Evolutionary conservation across 2,329 filamentous ascomycete genomes (phyloP), one percentile per base, ranked within the genome.

Genomic region (Cercospora nicotianae): DNA sequence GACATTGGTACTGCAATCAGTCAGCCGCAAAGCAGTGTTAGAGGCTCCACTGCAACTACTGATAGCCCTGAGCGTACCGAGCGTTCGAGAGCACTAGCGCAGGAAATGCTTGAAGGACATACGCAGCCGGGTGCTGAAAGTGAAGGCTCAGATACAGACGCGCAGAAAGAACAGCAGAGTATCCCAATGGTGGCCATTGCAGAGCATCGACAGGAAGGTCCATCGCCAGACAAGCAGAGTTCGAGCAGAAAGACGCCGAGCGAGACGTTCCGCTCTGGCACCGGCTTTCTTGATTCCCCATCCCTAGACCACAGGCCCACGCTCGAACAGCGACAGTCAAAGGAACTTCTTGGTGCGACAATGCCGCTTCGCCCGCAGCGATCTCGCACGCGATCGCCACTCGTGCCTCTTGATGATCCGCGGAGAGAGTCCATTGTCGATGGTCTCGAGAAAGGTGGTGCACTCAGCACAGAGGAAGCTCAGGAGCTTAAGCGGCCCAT

Each of bases 371-470:
- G 69, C 26, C 67, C 67, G 2, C 61, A 68, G 18, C 66, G 69
- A 31, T 70, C 69, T 18, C 55, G 67, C 18, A 64, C 71, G 16
- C 70, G 72, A 36, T 75, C 75, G 7, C 75, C 74, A 48, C 69
- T 75, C 8, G 73, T 70, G 2, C 66, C 67, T 13, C 62, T 65
- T 42, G 67, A 72, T 20, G 75, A 77, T 53, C 68, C 74, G 45
- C 68, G 70, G 26, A 72, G 74, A 51, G 72, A 74, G 53, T 73
- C 72, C 64, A 78, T 72, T 39, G 64, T 72, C 55, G 74, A 70
- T 62, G 75, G 72, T 18, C 71, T 75, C 10, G 75, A 76, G 70
- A 79, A 78, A 58, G 78, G 77, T 45, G 77, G 75, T 30, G 76
- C 75, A 6, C 60, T 79, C 30, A 74, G 72, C 28, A 72, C 76